Percentiles rank a stretch among this genome's conserved stretches.
phyloP scores from a whole-genome alignment of 768 basidiomycete species.

The Terana coerulea region DNA sequence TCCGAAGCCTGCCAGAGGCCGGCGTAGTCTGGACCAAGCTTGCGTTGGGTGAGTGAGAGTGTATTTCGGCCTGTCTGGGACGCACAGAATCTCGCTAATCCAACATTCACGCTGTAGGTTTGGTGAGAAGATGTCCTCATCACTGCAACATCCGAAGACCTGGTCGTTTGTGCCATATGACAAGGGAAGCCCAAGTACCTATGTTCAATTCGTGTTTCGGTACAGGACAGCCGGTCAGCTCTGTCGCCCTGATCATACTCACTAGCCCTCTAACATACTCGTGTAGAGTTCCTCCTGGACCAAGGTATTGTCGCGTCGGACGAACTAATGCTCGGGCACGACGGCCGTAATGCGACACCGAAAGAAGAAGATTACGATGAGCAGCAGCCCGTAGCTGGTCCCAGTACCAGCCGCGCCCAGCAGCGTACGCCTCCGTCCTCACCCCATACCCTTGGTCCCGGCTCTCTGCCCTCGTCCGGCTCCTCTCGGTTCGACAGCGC shows the following conservation, averaged over 20 bases:
- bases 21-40: constrained; percentile 29
- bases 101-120: constrained; percentile 40
- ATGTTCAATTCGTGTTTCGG: constrained; percentile 64
- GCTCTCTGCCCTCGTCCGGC: neutral
- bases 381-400: neutral
- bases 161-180: constrained; percentile 53
- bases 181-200: constrained; percentile 35
- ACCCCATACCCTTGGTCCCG: neutral
- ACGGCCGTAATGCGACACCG: neutral
- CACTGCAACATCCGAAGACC: constrained; percentile 43
- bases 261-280: neutral
- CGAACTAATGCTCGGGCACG: neutral
- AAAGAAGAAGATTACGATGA: neutral
- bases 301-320: constrained; percentile 20
- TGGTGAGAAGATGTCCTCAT: constrained; percentile 38
- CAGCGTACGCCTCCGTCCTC: neutral
- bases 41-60: constrained; percentile 1
- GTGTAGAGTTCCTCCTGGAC: constrained; percentile 18
- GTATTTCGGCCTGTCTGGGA: neutral
- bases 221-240: constrained; percentile 52
- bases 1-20: constrained; percentile 32
- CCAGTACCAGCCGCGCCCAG: neutral
- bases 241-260: neutral
- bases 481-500: neutral
- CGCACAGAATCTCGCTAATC: neutral